Evolutionary conservation across 2,329 filamentous ascomycete species (phyloP).

Genomic region (Botrytis porri): DNA sequence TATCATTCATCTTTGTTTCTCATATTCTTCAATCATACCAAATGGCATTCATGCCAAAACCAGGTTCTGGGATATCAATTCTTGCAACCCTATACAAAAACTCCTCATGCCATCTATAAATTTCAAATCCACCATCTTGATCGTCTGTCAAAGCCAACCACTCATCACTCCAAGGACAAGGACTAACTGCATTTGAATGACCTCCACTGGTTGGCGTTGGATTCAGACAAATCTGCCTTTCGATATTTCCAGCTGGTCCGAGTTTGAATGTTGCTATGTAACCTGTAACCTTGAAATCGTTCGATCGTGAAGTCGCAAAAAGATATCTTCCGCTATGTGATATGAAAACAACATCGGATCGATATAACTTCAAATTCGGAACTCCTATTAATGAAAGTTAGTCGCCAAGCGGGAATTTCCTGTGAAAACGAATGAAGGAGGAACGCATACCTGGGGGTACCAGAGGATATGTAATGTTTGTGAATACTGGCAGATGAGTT

Average conservation of each 20-base stretch:
- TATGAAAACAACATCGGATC: slow-evolving; percentile 78
- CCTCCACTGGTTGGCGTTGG: slow-evolving; percentile 85
- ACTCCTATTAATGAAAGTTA: slow-evolving; percentile 13
- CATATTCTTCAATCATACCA: slow-evolving; percentile 69
- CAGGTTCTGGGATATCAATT: slow-evolving; percentile 76
- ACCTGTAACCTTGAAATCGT: slow-evolving; percentile 71
- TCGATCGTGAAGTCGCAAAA: slow-evolving; percentile 80
- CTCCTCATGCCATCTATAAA: slow-evolving; percentile 84
- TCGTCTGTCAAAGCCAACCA: slow-evolving; percentile 90
- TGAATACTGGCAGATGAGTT: slow-evolving; percentile 75
- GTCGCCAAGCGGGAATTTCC: neutral
- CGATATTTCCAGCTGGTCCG: slow-evolving; percentile 64
- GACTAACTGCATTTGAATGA: slow-evolving; percentile 83
- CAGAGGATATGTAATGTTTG: slow-evolving; percentile 70
- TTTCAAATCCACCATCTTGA: slow-evolving; percentile 81
- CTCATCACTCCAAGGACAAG: slow-evolving; percentile 80
- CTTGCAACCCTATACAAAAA: slow-evolving; percentile 74
- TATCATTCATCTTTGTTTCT: neutral
- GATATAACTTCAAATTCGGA: slow-evolving; percentile 60
- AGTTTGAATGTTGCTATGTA: slow-evolving; percentile 81
- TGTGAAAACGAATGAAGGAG: slow-evolving; percentile 38
- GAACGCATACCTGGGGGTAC: slow-evolving; percentile 64
- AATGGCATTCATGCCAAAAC: slow-evolving; percentile 94
- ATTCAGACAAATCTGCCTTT: slow-evolving; percentile 75
- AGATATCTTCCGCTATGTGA: slow-evolving; percentile 69